Percentiles rank a stretch among this genome's conserved stretches.
These are phyloP conservation scores for Claviceps digitariae DNA, from an alignment of 2,329 filamentous ascomycete species.

Conservation along the genomic window DNA sequence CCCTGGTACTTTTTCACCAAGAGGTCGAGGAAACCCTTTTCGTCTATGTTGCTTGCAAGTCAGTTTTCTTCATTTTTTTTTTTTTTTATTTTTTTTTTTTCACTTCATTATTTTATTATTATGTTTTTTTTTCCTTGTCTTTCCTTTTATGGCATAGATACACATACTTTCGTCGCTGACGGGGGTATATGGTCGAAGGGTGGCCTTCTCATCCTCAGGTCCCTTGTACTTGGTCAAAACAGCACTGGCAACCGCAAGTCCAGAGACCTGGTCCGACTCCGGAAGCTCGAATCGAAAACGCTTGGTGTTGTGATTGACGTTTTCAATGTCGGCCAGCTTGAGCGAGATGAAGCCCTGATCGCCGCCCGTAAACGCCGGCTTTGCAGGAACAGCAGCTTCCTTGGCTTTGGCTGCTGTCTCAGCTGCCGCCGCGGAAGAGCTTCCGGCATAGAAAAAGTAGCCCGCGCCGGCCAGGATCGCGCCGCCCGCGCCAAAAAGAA, in stretches of 20 bases:
- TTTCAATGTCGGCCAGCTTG: conserved; percentile 64
- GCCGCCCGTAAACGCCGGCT: conserved; percentile 58
- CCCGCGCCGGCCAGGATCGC: conserved; percentile 43
- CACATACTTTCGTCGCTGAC: conserved; percentile 65
- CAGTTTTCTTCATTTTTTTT: not conserved
- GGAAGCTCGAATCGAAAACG: conserved; percentile 77
- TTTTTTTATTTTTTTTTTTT: not conserved
- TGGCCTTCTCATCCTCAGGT: conserved; percentile 68
- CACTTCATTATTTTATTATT: not conserved
- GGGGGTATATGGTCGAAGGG: conserved; percentile 86
- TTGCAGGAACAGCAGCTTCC: conserved; percentile 23
- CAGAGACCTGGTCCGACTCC: conserved; percentile 71
- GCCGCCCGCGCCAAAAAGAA: conserved; percentile 45
- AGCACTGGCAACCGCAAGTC: conserved; percentile 70
- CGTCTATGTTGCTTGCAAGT: conserved; percentile 32
- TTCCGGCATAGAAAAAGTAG: conserved; percentile 42
- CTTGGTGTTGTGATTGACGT: conserved; percentile 91
- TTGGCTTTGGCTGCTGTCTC: conserved; percentile 35
- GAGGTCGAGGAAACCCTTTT: conserved; percentile 71
- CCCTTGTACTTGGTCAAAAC: conserved; percentile 87
- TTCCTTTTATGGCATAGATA: too few species aligned
- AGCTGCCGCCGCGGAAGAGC: conserved; percentile 34
- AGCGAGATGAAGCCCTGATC: conserved; percentile 82
- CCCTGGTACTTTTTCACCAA: conserved; percentile 83
- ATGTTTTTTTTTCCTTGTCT: not conserved